phyloP scores from a whole-genome alignment of 1,284 basidiomycete species.

The Boletellus deceptivus region DNA sequence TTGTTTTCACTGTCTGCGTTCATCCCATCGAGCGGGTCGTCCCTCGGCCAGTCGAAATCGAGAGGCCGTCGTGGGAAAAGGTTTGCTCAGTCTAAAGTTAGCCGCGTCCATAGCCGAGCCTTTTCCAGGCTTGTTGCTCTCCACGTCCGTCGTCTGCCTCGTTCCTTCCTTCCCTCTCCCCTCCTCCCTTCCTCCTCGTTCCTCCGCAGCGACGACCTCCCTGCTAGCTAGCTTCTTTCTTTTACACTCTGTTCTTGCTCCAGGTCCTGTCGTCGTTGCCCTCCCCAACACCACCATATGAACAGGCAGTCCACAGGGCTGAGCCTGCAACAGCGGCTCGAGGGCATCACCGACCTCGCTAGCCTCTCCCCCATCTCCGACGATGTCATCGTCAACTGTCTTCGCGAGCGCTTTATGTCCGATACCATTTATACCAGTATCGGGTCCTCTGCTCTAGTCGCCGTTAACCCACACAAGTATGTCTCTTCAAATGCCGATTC shows the following conservation, averaged over 20 bases:
- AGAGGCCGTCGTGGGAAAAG: constrained; percentile 22
- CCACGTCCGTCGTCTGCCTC: constrained; percentile 19
- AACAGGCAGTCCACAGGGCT: constrained; percentile 39
- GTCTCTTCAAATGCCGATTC: constrained; percentile 79
- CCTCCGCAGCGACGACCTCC: constrained; percentile 1
- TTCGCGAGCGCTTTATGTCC: constrained; percentile 83
- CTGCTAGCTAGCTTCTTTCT: constrained; percentile 1
- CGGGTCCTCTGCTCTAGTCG: constrained; percentile 71
- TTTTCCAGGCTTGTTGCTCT: constrained; percentile 22
- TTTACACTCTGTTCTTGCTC: not conserved
- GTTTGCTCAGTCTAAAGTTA: constrained; percentile 15
- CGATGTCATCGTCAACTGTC: constrained; percentile 76
- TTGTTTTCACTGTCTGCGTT: no score
- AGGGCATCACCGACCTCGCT: constrained; percentile 65
- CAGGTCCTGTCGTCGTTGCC: not conserved
- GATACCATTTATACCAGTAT: constrained; percentile 81
- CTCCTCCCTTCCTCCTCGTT: not conserved
- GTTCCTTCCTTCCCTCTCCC: constrained; percentile 4
- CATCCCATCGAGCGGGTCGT: not conserved
- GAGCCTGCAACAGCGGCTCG: constrained; percentile 61
- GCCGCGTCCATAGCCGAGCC: constrained; percentile 14
- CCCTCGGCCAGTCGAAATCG: not conserved
- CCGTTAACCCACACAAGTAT: constrained; percentile 88
- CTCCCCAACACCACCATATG: constrained; percentile 17
- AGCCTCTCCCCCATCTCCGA: constrained; percentile 62